These are phyloP conservation scores for Globisporangium orthogonon DNA, from an alignment of 352 stramenopile species.

Conservation along the genomic window DNA sequence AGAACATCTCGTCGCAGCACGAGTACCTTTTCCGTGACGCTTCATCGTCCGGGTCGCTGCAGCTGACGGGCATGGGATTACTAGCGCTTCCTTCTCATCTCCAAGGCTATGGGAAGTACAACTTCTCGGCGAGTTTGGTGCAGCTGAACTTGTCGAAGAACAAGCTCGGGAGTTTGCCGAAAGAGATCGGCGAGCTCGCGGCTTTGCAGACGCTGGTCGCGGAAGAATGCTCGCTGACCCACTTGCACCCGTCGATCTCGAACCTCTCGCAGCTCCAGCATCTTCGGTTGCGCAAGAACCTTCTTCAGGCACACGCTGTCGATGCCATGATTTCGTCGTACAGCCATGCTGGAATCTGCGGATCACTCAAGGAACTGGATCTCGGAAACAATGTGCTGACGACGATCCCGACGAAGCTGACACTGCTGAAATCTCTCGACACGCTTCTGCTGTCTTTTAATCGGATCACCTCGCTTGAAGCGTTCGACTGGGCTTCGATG, in stretches of 20 bases:
- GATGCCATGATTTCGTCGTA: slow-evolving; percentile 30
- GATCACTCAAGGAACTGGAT: slow-evolving; percentile 63
- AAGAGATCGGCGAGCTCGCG: slow-evolving; percentile 39
- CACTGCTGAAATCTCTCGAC: slow-evolving; percentile 42
- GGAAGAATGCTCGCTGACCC: slow-evolving; percentile 58
- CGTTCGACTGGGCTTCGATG: slow-evolving; percentile 56
- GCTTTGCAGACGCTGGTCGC: slow-evolving; percentile 61
- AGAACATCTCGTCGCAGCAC: slow-evolving; percentile 20
- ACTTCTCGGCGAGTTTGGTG: slow-evolving; percentile 42
- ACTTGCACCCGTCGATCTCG: slow-evolving; percentile 40
- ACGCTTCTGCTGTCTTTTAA: slow-evolving; percentile 72
- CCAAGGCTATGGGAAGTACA: slow-evolving; percentile 33
- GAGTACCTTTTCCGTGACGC: slow-evolving; percentile 71
- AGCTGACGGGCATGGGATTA: slow-evolving; percentile 53
- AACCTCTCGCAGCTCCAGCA: slow-evolving; percentile 48
- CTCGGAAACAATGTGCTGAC: slow-evolving; percentile 62
- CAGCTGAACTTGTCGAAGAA: slow-evolving; percentile 75
- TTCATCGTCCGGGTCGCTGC: slow-evolving; percentile 39
- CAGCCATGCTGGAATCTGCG: slow-evolving; percentile 21
- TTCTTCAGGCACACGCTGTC: slow-evolving; percentile 45
- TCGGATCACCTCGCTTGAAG: slow-evolving; percentile 40
- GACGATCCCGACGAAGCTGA: slow-evolving; percentile 33
- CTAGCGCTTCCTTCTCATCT: slow-evolving; percentile 34
- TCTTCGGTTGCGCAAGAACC: slow-evolving; percentile 70
- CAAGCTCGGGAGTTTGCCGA: slow-evolving; percentile 32